A percentile compares a stretch with the other conserved stretches of the same genome.
Conservation (phyloP, 305 asterid genomes). For the Fraxinus sp. region DNA sequence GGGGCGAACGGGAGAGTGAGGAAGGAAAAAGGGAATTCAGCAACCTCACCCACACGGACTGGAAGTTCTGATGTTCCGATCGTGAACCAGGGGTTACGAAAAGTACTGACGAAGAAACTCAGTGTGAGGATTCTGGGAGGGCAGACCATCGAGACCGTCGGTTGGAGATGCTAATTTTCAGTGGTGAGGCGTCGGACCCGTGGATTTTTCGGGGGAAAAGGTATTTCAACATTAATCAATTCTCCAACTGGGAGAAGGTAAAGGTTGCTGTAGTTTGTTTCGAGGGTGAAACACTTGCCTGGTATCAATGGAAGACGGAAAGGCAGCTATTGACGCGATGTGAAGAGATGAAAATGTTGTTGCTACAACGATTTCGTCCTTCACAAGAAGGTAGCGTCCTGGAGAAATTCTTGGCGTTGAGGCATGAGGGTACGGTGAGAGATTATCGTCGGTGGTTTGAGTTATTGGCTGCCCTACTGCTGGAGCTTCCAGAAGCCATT, state of each 20-base stretch:
- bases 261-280: neutral
- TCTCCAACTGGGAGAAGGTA: neutral
- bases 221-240: neutral
- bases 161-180: neutral
- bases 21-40: too few species aligned
- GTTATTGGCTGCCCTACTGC: neutral
- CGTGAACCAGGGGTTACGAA: too few species aligned
- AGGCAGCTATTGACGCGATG: neutral
- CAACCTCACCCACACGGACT: too few species aligned
- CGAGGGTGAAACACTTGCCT: neutral
- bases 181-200: neutral
- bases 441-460: neutral
- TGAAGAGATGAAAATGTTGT: neutral
- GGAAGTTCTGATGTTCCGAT: too few species aligned
- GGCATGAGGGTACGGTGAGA: neutral
- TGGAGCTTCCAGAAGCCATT: neutral
- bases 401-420: neutral
- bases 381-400: neutral
- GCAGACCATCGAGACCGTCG: neutral
- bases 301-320: neutral
- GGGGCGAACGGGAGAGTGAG: too few species aligned
- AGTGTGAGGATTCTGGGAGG: conserved; percentile 1
- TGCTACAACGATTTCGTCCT: neutral
- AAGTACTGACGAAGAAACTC: neutral
- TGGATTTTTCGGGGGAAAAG: neutral